Evolutionary conservation across 2,329 filamentous ascomycete species (phyloP).

Genomic region (Colletotrichum salicis): DNA sequence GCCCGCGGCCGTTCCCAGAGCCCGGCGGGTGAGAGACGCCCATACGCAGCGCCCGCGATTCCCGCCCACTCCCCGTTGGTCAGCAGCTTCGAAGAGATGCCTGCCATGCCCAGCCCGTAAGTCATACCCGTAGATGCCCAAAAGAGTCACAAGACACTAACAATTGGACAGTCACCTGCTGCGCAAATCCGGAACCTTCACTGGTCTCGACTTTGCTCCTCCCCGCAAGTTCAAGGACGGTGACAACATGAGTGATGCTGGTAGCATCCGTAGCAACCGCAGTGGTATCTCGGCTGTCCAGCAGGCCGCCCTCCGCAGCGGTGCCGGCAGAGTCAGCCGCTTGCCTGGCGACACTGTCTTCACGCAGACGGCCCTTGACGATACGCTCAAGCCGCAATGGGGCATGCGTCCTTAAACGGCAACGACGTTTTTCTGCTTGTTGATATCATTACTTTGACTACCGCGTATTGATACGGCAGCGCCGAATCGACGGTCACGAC

Average conservation of each 20-base stretch:
- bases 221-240: constrained; percentile 77
- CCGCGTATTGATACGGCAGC: constrained; percentile 34
- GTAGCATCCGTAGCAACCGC: constrained; percentile 74
- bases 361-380: constrained; percentile 73
- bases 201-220: constrained; percentile 82
- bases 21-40: constrained; percentile 70
- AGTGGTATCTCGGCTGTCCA: constrained; percentile 80
- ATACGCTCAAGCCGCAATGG: constrained; percentile 71
- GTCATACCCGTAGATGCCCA: constrained; percentile 42
- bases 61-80: constrained; percentile 81
- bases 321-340: constrained; percentile 87
- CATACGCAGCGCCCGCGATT: constrained; percentile 76
- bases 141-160: neutral
- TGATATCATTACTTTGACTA: constrained; percentile 32
- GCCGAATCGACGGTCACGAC: constrained; percentile 33
- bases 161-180: constrained; percentile 68
- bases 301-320: constrained; percentile 77
- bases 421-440: constrained; percentile 20
- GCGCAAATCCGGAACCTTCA: constrained; percentile 82
- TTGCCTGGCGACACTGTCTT: constrained; percentile 86
- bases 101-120: constrained; percentile 90
- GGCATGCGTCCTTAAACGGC: constrained; percentile 57
- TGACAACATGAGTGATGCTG: constrained; percentile 71
- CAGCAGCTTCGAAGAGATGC: constrained; percentile 87
- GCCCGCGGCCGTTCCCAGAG: constrained; percentile 75